These are phyloP conservation scores for Viridothelium virens DNA, from an alignment of 495 filamentous ascomycete genomes.

Conservation along the genomic window DNA sequence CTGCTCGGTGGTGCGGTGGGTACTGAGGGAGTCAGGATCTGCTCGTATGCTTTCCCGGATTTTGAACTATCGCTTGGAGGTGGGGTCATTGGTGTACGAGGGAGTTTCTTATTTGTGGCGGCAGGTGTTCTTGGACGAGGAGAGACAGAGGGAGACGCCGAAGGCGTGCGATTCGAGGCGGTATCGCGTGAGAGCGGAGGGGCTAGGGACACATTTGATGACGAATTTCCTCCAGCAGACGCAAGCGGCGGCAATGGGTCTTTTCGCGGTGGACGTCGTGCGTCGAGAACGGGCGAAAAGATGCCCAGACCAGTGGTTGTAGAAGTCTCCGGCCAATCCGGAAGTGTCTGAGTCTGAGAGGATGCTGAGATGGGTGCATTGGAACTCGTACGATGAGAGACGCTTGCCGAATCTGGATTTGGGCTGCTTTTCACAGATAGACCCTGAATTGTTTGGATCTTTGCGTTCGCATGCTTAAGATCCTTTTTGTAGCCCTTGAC, in stretches of 20 bases:
- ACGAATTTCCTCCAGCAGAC: not conserved
- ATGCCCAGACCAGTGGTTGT: not conserved
- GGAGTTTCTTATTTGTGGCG: not conserved
- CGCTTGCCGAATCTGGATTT: not conserved
- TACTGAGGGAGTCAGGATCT: not conserved
- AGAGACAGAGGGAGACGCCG: not conserved
- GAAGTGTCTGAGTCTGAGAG: conserved; percentile 4
- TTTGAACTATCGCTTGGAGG: not conserved
- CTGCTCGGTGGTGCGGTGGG: not conserved
- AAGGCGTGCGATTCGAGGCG: not conserved
- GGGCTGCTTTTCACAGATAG: not conserved
- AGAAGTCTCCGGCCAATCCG: conserved; percentile 1
- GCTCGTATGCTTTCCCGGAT: not conserved
- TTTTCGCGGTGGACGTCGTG: not conserved
- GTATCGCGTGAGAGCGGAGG: not conserved
- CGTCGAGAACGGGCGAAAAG: not conserved
- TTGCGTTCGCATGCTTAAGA: conserved; percentile 19
- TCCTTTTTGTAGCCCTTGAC: conserved; percentile 24
- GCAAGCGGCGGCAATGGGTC: not conserved
- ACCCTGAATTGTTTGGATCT: conserved; percentile 14
- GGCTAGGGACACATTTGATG: not conserved
- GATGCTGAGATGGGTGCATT: not conserved
- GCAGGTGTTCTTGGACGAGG: not conserved
- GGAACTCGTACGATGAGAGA: conserved; percentile 5
- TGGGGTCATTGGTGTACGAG: not conserved